Conservation (phyloP, 176 grass and related monocot genomes). For the Elaeis guineensis region DNA sequence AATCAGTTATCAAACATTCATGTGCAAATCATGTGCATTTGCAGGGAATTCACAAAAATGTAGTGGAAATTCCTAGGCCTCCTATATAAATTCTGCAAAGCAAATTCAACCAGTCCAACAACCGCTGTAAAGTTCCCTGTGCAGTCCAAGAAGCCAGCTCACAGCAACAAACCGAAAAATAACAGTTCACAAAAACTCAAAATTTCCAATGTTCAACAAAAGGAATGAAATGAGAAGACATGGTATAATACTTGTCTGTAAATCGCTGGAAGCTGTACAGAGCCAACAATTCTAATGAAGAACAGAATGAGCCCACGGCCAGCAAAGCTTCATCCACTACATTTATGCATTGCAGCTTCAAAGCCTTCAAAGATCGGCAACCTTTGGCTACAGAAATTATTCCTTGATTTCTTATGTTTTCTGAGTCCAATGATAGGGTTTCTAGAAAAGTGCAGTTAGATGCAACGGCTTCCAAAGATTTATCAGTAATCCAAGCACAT, state of each 20-base stretch:
- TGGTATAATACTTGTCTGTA: constrained; percentile 54
- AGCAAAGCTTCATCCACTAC: constrained; percentile 61
- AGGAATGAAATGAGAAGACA: constrained; percentile 1
- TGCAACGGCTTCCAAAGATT: constrained; percentile 69
- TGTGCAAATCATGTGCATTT: too few relatives aligned
- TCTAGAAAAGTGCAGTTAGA: constrained; percentile 57
- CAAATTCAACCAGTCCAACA: too few relatives aligned
- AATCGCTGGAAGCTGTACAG: constrained; percentile 73
- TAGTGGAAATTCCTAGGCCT: too few relatives aligned
- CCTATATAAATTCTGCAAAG: too few relatives aligned
- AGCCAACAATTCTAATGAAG: constrained; percentile 56
- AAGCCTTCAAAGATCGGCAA: constrained; percentile 51
- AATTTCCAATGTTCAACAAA: not conserved
- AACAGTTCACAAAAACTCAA: not conserved
- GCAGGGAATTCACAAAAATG: too few relatives aligned
- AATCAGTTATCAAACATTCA: too few relatives aligned
- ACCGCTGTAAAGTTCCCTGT: not conserved
- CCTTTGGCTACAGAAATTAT: constrained; percentile 61
- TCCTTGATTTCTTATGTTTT: constrained; percentile 42
- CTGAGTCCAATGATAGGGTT: constrained; percentile 53
- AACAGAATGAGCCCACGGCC: constrained; percentile 68
- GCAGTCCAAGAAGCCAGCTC: not conserved
- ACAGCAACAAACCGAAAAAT: not conserved
- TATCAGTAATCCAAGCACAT: constrained; percentile 67
- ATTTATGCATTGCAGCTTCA: constrained; percentile 69